phyloP scores from a whole-genome alignment of 805 yeast species.

The Schizosaccharomyces pombe region DNA sequence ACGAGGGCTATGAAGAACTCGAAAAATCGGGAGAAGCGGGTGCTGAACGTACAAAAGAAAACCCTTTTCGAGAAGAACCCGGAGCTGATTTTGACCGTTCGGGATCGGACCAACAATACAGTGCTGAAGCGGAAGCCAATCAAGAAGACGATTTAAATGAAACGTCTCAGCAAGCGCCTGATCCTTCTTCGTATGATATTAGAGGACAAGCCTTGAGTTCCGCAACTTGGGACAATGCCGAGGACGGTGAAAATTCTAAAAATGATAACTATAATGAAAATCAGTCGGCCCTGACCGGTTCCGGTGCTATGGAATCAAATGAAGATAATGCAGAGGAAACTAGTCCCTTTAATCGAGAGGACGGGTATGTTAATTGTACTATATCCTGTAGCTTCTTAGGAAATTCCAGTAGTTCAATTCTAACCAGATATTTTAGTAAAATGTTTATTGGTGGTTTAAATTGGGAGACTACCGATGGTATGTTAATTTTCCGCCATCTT shows the following conservation, averaged over 20 bases:
- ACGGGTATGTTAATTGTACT: conserved; percentile 4
- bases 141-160: conserved; percentile 14
- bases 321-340: conserved; percentile 3
- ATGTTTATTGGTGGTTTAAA: conserved; percentile 58
- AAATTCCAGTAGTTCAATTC: background rate
- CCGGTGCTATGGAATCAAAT: background rate
- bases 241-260: background rate
- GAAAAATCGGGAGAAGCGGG: background rate
- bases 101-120: background rate
- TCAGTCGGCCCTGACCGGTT: background rate
- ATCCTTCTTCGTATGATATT: background rate
- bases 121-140: conserved; percentile 16
- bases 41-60: background rate
- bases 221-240: background rate
- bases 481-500: background rate
- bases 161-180: conserved; percentile 14
- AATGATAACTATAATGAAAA: background rate
- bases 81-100: background rate
- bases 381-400: conserved; percentile 7
- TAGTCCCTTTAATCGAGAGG: conserved; percentile 4
- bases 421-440: conserved; percentile 8
- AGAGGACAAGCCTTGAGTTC: background rate
- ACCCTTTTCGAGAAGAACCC: background rate
- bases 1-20: background rate
- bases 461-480: conserved; percentile 78